Evolutionary conservation across 2,329 filamentous ascomycete genomes (phyloP), one percentile per base, ranked within the genome.

Genomic region (Venturia nashicola): DNA sequence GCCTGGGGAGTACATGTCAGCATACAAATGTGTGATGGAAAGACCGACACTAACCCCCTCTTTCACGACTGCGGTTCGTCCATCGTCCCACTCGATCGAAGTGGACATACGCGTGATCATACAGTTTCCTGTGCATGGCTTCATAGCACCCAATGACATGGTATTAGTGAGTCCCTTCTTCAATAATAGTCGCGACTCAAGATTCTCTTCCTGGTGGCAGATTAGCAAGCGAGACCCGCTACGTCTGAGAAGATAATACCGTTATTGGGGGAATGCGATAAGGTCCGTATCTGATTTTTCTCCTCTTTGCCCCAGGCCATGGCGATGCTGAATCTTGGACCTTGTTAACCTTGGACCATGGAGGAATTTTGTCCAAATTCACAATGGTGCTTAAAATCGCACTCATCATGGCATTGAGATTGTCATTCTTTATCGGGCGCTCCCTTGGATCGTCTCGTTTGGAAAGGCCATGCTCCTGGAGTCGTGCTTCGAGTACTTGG

Each of bases 121-220:
- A 20, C 62, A 64, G n/a, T 64, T 40, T 27, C 36, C 51, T 32
- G 5, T 18, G 34, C 62, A 64, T 20, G 62, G 62, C 62, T 64
- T 64, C 40, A 23, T 27, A 6, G 55, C 62, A 32, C 32, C n/a
- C 16, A 61, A n/a, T 20, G n/a, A 34, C 32, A 60, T 42, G 1
- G 55, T 61, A n/a, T 64, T 51, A 11, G 51, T 61, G 27, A 64
- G 23, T 4, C 62, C 62, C 14, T 46, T 43, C 39, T 46, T 36
- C 14, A 32, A 3, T 18, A 46, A 11, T 8, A 63, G 16, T 27
- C 61, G 5, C 34, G 51, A 64, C 23, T 64, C 51, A 23, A 59
- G 40, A n/a, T 64, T 64, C 11, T 64, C 42, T 61, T 64, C 62
- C 51, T 59, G n/a, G 18, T 42, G n/a, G 23, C 32, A 36, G n/a